Percentiles rank a stretch among this genome's conserved stretches.
Conservation (phyloP, 345 rosid genomes). For the Melaleuca quinquenervia region DNA sequence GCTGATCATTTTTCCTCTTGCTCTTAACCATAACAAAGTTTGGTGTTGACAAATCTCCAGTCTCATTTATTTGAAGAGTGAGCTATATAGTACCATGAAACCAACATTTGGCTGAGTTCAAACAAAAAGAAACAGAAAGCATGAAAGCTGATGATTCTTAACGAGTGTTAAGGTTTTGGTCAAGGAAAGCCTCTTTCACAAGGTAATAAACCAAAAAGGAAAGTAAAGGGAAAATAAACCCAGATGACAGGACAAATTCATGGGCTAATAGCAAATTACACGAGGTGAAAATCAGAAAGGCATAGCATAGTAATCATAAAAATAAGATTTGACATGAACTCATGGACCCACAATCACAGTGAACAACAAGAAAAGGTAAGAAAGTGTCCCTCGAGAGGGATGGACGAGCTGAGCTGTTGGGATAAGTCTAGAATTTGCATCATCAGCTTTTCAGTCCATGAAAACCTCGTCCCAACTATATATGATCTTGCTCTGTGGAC, state of each 20-base stretch:
- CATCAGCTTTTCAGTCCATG: conserved; percentile 9
- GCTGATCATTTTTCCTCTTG: neutral
- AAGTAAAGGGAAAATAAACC: neutral
- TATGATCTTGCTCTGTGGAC: conserved; percentile 4
- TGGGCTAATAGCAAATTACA: neutral
- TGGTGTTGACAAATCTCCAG: neutral
- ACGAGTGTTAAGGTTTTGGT: neutral
- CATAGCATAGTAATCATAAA: neutral
- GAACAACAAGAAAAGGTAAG: neutral
- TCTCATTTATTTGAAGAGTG: neutral
- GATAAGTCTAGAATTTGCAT: neutral
- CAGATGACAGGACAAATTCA: neutral
- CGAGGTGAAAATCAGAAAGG: neutral
- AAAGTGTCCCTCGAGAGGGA: neutral
- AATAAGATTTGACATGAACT: neutral
- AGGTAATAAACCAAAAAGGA: neutral
- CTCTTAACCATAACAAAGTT: neutral
- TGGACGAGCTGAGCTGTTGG: neutral
- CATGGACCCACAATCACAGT: neutral
- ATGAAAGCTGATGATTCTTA: neutral
- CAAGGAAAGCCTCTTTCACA: neutral
- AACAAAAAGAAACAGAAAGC: neutral
- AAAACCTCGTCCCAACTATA: conserved; percentile 32
- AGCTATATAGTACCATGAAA: neutral
- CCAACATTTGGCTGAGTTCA: neutral